A percentile compares a stretch with the other conserved stretches of the same genome.
These are phyloP conservation scores for Artomyces pyxidatus DNA, from an alignment of 768 basidiomycete genomes.

Conservation along the genomic window DNA sequence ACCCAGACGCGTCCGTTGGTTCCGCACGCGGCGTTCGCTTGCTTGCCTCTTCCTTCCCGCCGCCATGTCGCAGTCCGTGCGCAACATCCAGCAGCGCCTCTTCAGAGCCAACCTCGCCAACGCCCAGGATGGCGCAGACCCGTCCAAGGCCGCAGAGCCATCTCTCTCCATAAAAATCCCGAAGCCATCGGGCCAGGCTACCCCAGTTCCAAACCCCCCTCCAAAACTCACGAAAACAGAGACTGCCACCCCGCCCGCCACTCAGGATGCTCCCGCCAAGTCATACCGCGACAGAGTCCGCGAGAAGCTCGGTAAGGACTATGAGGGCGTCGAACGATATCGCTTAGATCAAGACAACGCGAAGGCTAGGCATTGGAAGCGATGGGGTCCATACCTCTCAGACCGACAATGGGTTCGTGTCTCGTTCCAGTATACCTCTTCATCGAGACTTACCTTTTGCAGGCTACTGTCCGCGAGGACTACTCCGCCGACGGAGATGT, in stretches of 20 bases:
- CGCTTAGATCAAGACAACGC: constrained; percentile 78
- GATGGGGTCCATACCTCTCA: constrained; percentile 96
- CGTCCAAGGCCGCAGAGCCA: constrained; percentile 8
- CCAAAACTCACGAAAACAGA: neutral
- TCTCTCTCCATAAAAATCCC: neutral
- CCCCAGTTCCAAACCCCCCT: neutral
- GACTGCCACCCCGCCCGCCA: neutral
- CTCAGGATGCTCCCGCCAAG: neutral
- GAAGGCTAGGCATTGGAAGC: constrained; percentile 89
- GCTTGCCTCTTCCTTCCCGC: constrained; percentile 6
- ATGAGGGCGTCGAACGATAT: constrained; percentile 75
- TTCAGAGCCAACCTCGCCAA: constrained; percentile 38
- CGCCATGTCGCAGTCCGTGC: constrained; percentile 37
- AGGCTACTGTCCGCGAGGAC: constrained; percentile 98
- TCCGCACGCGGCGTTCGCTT: constrained; percentile 6
- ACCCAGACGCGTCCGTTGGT: neutral
- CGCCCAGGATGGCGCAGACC: constrained; percentile 18
- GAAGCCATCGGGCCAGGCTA: neutral
- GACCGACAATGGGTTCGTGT: constrained; percentile 92
- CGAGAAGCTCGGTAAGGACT: constrained; percentile 56
- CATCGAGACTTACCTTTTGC: constrained; percentile 1
- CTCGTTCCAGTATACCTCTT: neutral
- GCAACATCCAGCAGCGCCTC: constrained; percentile 65
- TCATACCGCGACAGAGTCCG: constrained; percentile 60
- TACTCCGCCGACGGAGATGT: constrained; percentile 96